A percentile compares a stretch with the other conserved stretches of the same genome.
Conservation (phyloP, 2,329 filamentous ascomycete species). For the Hypoxylon sp. region DNA sequence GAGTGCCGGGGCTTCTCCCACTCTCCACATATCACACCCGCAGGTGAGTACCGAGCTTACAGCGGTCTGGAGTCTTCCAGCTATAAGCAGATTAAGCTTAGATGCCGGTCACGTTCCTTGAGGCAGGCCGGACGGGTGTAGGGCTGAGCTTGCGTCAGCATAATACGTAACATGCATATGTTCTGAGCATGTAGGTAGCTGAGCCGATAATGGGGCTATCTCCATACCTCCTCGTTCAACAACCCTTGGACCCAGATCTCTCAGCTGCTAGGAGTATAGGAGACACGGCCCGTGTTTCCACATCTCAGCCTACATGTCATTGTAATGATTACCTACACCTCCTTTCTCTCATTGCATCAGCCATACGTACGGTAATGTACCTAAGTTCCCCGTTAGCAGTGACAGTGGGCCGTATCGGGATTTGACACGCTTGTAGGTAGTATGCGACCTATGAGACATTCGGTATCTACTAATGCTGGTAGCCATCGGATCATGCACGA, state of each 20-base stretch:
- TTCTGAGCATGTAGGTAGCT: not conserved
- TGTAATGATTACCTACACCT: not conserved
- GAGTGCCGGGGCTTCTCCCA: not conserved
- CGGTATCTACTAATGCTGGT: not conserved
- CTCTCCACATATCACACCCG: not conserved
- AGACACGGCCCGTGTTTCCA: not conserved
- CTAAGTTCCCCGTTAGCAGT: not conserved
- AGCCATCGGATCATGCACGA: not conserved
- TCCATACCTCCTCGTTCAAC: too few relatives aligned
- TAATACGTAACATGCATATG: not conserved
- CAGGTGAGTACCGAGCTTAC: not conserved
- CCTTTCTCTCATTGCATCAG: not conserved
- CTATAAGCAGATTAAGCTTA: not conserved
- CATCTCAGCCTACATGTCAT: not conserved
- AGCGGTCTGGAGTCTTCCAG: not conserved
- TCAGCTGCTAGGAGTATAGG: not conserved
- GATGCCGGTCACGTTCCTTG: too few relatives aligned
- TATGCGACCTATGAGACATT: not conserved
- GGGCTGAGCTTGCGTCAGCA: not conserved
- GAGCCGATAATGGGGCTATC: not conserved
- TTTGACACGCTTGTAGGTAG: not conserved
- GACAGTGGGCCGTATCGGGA: not conserved
- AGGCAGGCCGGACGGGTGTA: not conserved
- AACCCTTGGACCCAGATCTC: not conserved
- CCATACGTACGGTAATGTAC: too few relatives aligned